Conservation (phyloP, 345 rosid genomes). For the Euclidium syriacum region DNA sequence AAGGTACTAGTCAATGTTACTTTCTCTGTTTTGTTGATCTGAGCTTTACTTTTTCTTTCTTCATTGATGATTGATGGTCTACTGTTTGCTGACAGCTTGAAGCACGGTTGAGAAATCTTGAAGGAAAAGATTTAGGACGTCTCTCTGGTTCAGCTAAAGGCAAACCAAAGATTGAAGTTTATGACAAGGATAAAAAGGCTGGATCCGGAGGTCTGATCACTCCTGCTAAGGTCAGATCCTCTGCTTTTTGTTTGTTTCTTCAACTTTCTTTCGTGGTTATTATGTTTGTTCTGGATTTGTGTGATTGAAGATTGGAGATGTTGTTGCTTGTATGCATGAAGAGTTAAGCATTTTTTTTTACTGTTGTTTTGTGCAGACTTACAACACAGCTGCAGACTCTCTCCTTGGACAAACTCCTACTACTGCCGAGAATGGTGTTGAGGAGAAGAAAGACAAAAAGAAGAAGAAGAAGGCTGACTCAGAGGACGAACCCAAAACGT, state of each 20-base stretch:
- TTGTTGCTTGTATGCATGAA: neutral
- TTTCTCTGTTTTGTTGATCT: no score
- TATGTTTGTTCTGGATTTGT: neutral
- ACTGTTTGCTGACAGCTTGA: conserved; percentile 49
- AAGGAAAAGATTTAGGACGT: conserved; percentile 67
- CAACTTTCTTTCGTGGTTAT: no score
- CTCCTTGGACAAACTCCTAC: conserved; percentile 40
- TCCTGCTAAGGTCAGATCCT: conserved; percentile 70
- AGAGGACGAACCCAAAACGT: neutral
- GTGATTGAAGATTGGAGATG: neutral
- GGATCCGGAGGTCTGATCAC: conserved; percentile 66
- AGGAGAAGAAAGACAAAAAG: conserved; percentile 35
- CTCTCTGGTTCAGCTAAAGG: conserved; percentile 87
- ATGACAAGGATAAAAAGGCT: conserved; percentile 75
- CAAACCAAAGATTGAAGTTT: conserved; percentile 83
- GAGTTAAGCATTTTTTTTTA: neutral
- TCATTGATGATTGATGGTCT: neutral
- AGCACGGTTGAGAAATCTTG: conserved; percentile 71
- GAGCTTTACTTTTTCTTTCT: neutral
- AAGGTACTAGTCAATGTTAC: conserved; percentile 41
- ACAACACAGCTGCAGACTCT: conserved; percentile 75
- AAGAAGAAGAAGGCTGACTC: conserved; percentile 44
- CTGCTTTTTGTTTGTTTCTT: neutral
- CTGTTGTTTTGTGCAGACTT: conserved; percentile 44
- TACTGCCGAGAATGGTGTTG: conserved; percentile 11